Evolutionary conservation across 371 early-diverging fungal genomes (phyloP), one percentile per base, ranked within the genome.

Genomic region (Mucor saturninus): DNA sequence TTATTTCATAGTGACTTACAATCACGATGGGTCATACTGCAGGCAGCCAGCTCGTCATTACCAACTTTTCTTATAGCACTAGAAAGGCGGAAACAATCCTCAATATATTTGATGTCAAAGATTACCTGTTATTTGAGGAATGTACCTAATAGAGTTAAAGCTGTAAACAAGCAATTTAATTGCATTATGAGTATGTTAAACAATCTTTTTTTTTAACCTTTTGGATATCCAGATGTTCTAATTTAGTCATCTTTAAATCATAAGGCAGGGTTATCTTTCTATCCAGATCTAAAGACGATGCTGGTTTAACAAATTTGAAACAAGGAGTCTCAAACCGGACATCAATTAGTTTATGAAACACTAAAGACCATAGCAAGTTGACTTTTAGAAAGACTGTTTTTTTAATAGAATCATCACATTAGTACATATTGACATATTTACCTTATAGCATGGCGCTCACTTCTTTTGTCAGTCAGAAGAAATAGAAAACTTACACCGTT

Each of bases 1-100:
- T 50, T 8, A 28, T 48, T 28, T 28, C 14, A 48, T 43, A 3
- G 38, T 55, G 13, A 56, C 38, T 64, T 58, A 64, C 64, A 37
- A n/a, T 64, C 57, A 28, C 59, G 29, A 30, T 64, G 64, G 2
- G 64, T 64, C 52, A 64, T 43, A 0, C 50, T 56, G 61, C 67
- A 65, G 5, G 55, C 66, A 42, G 32, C 61, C 13, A 60, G 55
- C 37, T 60, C 61, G 11, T 56, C 43, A 28, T n/a, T 56, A 13
- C 51, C 32, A 11, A 10, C n/a, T 5, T 21, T 50, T 46, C 53
- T 43, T n/a, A 64, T 58, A 11, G 58, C 58, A 15, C 35, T 46
- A 0, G 58, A 53, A 29, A 58, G 35, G 21, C 46, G 53, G 28
- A 45, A 21, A 21, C 64, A 58, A 26, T 57, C 58, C 4, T 53